These are phyloP conservation scores for Eucommia ulmoides DNA, from an alignment of 257 asterid genomes.

Conservation along the genomic window DNA sequence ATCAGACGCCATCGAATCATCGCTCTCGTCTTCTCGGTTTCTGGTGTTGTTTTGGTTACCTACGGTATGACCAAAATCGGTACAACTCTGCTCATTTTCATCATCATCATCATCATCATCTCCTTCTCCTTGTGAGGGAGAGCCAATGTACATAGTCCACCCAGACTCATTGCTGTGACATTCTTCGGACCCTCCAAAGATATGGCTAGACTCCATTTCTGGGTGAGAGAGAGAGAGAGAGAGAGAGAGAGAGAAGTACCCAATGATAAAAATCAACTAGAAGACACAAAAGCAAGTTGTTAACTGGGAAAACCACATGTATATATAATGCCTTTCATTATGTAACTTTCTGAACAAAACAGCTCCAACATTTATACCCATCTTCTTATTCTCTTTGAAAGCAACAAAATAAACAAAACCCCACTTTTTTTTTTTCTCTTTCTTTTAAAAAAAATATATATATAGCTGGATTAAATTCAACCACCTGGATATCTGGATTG, in stretches of 20 bases:
- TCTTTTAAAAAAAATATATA: no score
- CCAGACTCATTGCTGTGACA: conserved; percentile 42
- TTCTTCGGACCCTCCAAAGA: conserved; percentile 22
- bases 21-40: no score
- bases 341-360: conserved; percentile 11
- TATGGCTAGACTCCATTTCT: conserved; percentile 23
- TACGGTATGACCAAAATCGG: no score
- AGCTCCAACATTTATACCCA: conserved; percentile 20
- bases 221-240: no score
- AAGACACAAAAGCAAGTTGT: conserved; percentile 6
- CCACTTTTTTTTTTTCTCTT: conserved; percentile 5
- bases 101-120: conserved; percentile 2
- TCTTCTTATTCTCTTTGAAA: conserved; percentile 22
- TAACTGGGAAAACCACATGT: conserved; percentile 10
- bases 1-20: no score
- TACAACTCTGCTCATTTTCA: no score
- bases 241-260: not conserved
- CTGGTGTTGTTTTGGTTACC: no score
- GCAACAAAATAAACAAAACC: conserved; percentile 12
- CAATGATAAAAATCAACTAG: not conserved
- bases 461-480: conserved; percentile 15
- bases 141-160: conserved; percentile 44
- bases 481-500: conserved; percentile 19
- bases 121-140: conserved; percentile 12
- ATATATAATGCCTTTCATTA: not conserved